Evolutionary conservation across 371 early-diverging fungal species (phyloP), one percentile per base, ranked within the genome.

Genomic region (Choanephora cucurbitarum): DNA sequence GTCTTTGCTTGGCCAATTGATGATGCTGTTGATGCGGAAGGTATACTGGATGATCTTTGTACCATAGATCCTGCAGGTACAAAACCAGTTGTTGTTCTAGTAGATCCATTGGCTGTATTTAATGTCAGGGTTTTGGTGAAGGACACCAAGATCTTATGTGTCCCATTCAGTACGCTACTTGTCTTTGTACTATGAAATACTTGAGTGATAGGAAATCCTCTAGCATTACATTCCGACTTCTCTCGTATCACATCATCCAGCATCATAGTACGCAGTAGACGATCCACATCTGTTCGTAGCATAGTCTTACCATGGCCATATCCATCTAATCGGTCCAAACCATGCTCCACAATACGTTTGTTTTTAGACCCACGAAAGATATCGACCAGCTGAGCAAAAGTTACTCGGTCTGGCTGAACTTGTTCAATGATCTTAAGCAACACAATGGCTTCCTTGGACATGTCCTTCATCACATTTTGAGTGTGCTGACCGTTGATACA

Each of bases 301-400:
- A 18, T 52, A 23, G 23, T 9, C 55, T 73, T 85, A 22, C 93
- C 94, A 18, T 64, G 62, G 0, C 93, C 93, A 61, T 81, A 85
- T 1, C 80, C 78, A 5, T 69, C 59, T 6, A 90, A 43, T 17
- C 44, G 39, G 47, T 88, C 73, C 45, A 83, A 73, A 1, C 80
- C 77, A 32, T 58, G 60, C 11, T 83, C 73, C 11, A 74, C 22
- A 14, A 92, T 73, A 34, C 78, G 79, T 44, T 83, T 84, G 22
- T 49, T 40, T 42, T 81, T 85, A 4, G 85, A 72, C 0, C 97
- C 96, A 42, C 90, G 82, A 61, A 89, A 93, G 5, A 95, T 74
- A 58, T 94, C 95, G 10, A 89, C 71, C n/a, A 83, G 62, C 33
- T 93, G 87, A 22, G 81, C 49, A 31, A 96, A 46, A 2, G 97